Base-by-base conservation (phyloP, 2,329 filamentous ascomycete species). In the Aspergillus neotritici region DNA sequence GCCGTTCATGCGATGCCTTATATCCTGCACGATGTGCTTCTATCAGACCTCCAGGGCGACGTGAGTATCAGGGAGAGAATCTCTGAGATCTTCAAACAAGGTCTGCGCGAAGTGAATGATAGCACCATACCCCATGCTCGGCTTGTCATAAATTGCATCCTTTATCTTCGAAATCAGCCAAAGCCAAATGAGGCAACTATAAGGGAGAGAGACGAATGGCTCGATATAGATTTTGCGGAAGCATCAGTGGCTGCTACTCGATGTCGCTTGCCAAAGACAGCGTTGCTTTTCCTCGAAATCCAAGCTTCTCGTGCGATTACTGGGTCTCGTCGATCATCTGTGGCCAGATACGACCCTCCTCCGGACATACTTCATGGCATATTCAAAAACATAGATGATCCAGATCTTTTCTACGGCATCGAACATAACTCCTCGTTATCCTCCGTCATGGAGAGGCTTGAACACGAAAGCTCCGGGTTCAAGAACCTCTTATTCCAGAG, bases 401-500 rank as follows among this genome's bases (percentile, higher is more conserved):
- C 90, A 2, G 93, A 99, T 63, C 84, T 89, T 1, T 98, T 94
- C 63, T 98, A 98, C 60, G 94, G 93, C 4, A 76, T 96, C 6
- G 80, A 87, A 33, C 86, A 94, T 63, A 79, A 80, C 32, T 79
- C 88, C 5, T 89, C 82, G 44, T 69, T 98, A 12, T 74, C 78
- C 12, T 87, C 84, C 9, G 84, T 97, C 1, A 73, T 97, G 46
- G 79, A 84, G 39, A 83, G 87, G 8, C 76, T 97, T 4, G 88
- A 95, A 53, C 91, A 96, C 60, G 93, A 98, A 67, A 83, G 83
- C 38, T 84, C 94, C 54, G 90, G 90, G 0, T 74, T 83, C 39
- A 94, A 94, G 60, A 91, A 86, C 51, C 76, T 98, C 13, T 83
- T 93, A 16, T 95, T 97, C 56, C 83, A 91, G 46, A 88, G 90